Percentiles rank a stretch among this genome's conserved stretches.
Evolutionary conservation across 768 basidiomycete genomes (phyloP).

Genomic region (Suillus brevipes): DNA sequence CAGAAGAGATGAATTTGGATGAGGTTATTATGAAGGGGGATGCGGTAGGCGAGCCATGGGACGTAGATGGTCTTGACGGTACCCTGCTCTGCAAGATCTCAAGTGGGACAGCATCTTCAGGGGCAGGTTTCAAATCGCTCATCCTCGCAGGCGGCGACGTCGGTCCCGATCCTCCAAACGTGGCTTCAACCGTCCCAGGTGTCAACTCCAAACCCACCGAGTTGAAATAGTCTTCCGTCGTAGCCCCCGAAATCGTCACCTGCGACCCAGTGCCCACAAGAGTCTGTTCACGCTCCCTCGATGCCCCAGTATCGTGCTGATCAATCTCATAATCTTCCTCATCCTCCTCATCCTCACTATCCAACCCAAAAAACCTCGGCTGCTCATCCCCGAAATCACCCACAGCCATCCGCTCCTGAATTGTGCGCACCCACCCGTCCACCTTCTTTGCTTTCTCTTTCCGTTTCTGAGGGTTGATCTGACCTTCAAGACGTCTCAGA

Average conservation of each 20-base stretch:
- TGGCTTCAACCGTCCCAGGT: slow-evolving; percentile 7
- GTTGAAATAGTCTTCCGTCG: slow-evolving; percentile 25
- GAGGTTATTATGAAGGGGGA: slow-evolving; percentile 23
- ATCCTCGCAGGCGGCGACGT: slow-evolving; percentile 35
- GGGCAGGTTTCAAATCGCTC: slow-evolving; percentile 47
- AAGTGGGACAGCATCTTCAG: slow-evolving; percentile 63
- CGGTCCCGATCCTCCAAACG: slow-evolving; percentile 2
- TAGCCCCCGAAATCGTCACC: slow-evolving; percentile 20
- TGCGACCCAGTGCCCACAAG: slow-evolving; percentile 21
- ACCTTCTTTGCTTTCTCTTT: slow-evolving; percentile 75
- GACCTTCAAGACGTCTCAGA: slow-evolving; percentile 77
- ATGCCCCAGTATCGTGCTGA: slow-evolving; percentile 32
- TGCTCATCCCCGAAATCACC: slow-evolving; percentile 64
- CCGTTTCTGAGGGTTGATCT: slow-evolving; percentile 73
- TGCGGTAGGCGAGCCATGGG: slow-evolving; percentile 29
- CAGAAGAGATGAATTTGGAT: slow-evolving; percentile 38
- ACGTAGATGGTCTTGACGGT: slow-evolving; percentile 37
- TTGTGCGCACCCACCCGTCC: slow-evolving; percentile 76
- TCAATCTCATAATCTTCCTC: slow-evolving; percentile 34
- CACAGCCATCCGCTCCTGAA: slow-evolving; percentile 63
- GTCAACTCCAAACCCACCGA: slow-evolving; percentile 21
- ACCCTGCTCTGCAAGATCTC: slow-evolving; percentile 68
- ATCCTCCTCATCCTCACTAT: slow-evolving; percentile 42
- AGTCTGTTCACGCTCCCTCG: slow-evolving; percentile 11
- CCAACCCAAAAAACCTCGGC: slow-evolving; percentile 54